A percentile compares a stretch with the other conserved stretches of the same genome.
phyloP scores from a whole-genome alignment of 495 filamentous ascomycete species.

The Podospora fimiseda region DNA sequence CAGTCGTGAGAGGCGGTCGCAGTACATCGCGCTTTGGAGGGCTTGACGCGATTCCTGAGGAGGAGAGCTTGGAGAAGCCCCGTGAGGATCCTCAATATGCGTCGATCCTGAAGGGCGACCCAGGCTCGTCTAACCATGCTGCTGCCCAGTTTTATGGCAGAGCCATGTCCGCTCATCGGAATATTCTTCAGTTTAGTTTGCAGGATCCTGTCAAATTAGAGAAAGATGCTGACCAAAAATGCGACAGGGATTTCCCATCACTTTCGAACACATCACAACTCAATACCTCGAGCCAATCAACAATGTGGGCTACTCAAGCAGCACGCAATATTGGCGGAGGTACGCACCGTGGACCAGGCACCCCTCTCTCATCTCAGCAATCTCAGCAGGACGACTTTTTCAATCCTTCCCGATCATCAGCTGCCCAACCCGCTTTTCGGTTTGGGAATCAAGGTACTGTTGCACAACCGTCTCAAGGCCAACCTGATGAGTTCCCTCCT shows the following conservation, averaged over 20 bases:
- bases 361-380: conserved; percentile 46
- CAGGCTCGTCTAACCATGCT: not conserved
- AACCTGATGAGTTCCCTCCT: conserved; percentile 79
- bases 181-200: not conserved
- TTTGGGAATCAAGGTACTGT: conserved; percentile 47
- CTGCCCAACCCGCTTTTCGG: conserved; percentile 54
- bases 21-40: too few species aligned
- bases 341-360: conserved; percentile 61
- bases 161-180: not conserved
- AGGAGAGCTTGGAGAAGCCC: conserved; percentile 3
- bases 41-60: conserved; percentile 3
- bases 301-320: conserved; percentile 56
- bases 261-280: conserved; percentile 64
- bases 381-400: conserved; percentile 55
- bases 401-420: conserved; percentile 47
- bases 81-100: conserved; percentile 23
- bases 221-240: conserved; percentile 13
- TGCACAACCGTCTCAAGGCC: conserved; percentile 57
- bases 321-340: conserved; percentile 44
- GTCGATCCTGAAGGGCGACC: conserved; percentile 26
- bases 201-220: not conserved
- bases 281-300: conserved; percentile 37
- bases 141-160: not conserved
- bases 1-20: not conserved
- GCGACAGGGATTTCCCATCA: conserved; percentile 71